Conservation (phyloP, 2,329 filamentous ascomycete genomes). For the Penicillium sp. region DNA sequence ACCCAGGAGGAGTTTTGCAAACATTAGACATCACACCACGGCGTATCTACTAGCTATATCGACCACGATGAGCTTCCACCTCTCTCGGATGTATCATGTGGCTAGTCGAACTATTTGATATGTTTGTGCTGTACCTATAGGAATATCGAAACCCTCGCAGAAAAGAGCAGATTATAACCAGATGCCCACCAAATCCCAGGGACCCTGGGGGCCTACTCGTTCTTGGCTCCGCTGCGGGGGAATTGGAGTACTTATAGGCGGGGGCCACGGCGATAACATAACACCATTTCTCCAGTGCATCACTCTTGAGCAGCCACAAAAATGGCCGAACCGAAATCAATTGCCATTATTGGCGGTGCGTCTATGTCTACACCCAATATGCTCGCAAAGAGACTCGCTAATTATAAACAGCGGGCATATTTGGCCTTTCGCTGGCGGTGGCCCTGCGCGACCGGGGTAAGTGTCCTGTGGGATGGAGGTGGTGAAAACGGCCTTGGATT, state of each 20-base stretch:
- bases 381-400: not conserved
- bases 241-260: not conserved
- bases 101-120: too few species aligned
- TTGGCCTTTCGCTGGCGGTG: conserved; percentile 20
- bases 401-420: conserved; percentile 17
- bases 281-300: not conserved
- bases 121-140: too few species aligned
- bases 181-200: too few species aligned
- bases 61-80: too few species aligned
- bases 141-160: too few species aligned
- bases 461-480: not conserved
- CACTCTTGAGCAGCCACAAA: not conserved
- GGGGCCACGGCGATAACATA: not conserved
- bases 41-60: too few species aligned
- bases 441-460: conserved; percentile 19
- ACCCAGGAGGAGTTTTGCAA: too few species aligned
- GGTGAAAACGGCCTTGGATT: not conserved
- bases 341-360: conserved; percentile 21
- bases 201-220: not conserved
- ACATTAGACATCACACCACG: too few species aligned
- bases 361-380: not conserved
- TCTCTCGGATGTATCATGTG: too few species aligned
- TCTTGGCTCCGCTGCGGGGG: conserved; percentile 4
- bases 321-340: conserved; percentile 15
- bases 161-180: too few species aligned